Conservation (phyloP, 2,329 filamentous ascomycete species). For the Ophiostoma novo-ulmi region DNA sequence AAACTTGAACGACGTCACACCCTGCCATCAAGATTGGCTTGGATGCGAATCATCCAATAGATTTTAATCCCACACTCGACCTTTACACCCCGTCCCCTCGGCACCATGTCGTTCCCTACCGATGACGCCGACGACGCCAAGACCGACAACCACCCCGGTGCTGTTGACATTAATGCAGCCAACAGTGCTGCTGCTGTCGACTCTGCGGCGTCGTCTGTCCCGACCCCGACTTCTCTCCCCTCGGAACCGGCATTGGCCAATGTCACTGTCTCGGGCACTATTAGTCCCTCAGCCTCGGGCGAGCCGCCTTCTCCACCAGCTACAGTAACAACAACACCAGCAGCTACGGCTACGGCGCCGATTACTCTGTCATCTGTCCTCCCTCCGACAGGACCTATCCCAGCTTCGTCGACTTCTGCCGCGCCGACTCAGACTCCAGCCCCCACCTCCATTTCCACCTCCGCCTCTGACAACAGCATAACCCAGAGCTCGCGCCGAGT, state of each 20-base stretch:
- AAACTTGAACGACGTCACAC: background rate
- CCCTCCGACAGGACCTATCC: background rate
- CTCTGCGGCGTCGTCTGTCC: background rate
- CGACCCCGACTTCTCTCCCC: background rate
- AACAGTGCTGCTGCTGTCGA: background rate
- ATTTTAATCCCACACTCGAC: background rate
- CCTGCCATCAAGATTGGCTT: background rate
- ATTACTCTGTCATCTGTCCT: slow-evolving; percentile 16
- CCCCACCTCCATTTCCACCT: background rate
- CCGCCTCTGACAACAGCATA: slow-evolving; percentile 2
- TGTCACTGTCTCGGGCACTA: slow-evolving; percentile 24
- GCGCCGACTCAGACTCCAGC: background rate
- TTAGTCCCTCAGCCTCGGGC: background rate
- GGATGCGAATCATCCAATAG: background rate
- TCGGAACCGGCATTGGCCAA: background rate
- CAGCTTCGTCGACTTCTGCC: slow-evolving; percentile 11
- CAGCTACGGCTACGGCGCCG: background rate
- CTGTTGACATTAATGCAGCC: background rate
- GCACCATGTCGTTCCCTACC: slow-evolving; percentile 7
- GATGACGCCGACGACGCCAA: background rate
- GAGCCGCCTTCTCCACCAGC: background rate
- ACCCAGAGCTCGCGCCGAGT: slow-evolving; percentile 15
- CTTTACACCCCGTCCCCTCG: background rate
- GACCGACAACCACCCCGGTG: background rate
- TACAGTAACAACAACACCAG: background rate